Conservation (phyloP, 2,329 filamentous ascomycete species). For the Exophiala xenobiotica region DNA sequence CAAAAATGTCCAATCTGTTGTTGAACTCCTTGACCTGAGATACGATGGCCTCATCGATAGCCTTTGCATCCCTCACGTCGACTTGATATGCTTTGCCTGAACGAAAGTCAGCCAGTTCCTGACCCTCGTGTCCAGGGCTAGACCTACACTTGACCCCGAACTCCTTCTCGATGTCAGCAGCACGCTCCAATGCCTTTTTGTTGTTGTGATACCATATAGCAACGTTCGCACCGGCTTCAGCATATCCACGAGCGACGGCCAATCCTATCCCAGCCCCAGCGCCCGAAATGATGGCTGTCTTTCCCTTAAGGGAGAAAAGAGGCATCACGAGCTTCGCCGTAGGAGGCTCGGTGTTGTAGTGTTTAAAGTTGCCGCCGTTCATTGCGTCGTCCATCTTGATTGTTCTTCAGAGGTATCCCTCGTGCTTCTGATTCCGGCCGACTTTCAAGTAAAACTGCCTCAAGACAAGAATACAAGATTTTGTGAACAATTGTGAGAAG, state of each 20-base stretch:
- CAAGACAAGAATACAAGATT: too few relatives aligned
- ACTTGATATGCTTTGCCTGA: constrained; percentile 50
- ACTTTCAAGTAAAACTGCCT: too few relatives aligned
- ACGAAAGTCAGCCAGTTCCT: not conserved
- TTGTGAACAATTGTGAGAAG: too few relatives aligned
- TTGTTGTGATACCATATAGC: constrained; percentile 73
- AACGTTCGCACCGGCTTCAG: constrained; percentile 70
- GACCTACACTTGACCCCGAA: constrained; percentile 60
- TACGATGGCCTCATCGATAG: constrained; percentile 44
- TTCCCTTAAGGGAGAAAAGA: constrained; percentile 68
- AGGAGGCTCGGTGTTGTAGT: constrained; percentile 56
- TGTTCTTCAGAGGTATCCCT: not conserved
- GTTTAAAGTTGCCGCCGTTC: constrained; percentile 53
- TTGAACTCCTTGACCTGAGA: constrained; percentile 62
- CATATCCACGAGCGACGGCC: constrained; percentile 62
- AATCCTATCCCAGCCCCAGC: constrained; percentile 69
- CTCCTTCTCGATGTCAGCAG: constrained; percentile 62
- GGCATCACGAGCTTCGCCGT: constrained; percentile 56
- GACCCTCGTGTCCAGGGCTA: not conserved
- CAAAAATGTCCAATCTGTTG: constrained; percentile 72
- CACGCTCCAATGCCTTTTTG: constrained; percentile 54
- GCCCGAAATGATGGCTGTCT: constrained; percentile 69
- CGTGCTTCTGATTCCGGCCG: not conserved
- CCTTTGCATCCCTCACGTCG: constrained; percentile 44
- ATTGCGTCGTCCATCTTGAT: constrained; percentile 40